Base-by-base conservation (phyloP, 2,329 filamentous ascomycete genomes). In the Monosporascus sp. region DNA sequence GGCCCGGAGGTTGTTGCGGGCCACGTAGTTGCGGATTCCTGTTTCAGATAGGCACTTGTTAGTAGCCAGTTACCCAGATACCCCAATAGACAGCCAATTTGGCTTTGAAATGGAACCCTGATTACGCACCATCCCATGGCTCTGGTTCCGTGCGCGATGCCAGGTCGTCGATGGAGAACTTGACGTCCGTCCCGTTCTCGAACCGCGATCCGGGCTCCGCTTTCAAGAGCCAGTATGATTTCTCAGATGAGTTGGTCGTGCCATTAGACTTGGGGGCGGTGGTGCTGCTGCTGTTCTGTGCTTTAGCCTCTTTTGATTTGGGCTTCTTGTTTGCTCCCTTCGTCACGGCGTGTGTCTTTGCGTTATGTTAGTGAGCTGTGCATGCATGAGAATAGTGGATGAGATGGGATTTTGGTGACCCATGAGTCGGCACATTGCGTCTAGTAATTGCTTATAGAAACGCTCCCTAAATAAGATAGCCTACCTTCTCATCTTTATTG, bases 121-220 rank as follows among this genome's bases (percentile, higher is more conserved):
- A 54, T 65, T 40, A 77, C 82, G 67, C 73, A 89, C 90, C 94
- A 72, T 95, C 88, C 94, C 94, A 99, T 1, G 89, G 86, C 66
- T 97, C 93, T 2, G 93, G 91, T 63, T 82, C 80, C 1, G 77
- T 84, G 64, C 84, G 87, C 1, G 82, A 80, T 16, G 81, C 80
- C 37, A 99, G 74, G 68, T 97, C 92, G 64, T 97, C 91, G 64
- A 99, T 97, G 1, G 91, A 95, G 72, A 97, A 99, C 60, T 85
- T 88, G 46, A 97, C 90, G 67, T 97, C 92, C 49, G 89, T 77
- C 1, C 91, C 93, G 52, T 91, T 93, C 68, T 96, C 91, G 17
- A 91, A 74, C 6, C 94, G 87, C 4, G 91, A 84, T 63, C 96
- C 89, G 0, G 94, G 93, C 72, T 99, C 89, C 0, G 89, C 89